Percentiles rank a stretch among this genome's conserved stretches.
Conservation (phyloP, 2,329 filamentous ascomycete species). For the Alternaria postmessia region DNA sequence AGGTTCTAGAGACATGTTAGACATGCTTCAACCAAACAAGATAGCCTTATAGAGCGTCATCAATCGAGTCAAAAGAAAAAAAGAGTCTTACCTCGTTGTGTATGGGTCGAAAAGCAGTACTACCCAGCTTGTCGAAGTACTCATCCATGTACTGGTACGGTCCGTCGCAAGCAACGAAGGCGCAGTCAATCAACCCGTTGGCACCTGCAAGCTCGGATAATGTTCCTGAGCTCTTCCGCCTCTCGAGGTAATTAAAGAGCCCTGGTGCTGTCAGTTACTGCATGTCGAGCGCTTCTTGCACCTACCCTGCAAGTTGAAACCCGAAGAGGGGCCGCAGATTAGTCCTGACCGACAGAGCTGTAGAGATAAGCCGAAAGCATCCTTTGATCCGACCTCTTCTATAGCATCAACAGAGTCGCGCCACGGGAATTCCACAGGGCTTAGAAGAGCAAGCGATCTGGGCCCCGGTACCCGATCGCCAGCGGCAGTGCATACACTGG, state of each 20-base stretch:
- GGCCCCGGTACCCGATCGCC: slow-evolving; percentile 68
- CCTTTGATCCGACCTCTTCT: slow-evolving; percentile 64
- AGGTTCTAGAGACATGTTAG: slow-evolving; percentile 24
- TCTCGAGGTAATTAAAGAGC: slow-evolving; percentile 24
- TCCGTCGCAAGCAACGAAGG: slow-evolving; percentile 68
- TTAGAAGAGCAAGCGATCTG: slow-evolving; percentile 60
- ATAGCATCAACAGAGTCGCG: slow-evolving; percentile 62
- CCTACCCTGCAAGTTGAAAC: slow-evolving; percentile 63
- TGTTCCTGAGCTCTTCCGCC: slow-evolving; percentile 21
- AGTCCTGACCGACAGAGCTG: slow-evolving; percentile 65
- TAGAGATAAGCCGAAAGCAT: slow-evolving; percentile 63
- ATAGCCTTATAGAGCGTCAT: neutral
- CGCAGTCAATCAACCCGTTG: slow-evolving; percentile 25
- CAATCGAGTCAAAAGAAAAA: neutral
- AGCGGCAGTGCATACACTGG: slow-evolving; percentile 65
- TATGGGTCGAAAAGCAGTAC: slow-evolving; percentile 35
- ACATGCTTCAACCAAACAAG: neutral
- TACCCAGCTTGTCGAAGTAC: slow-evolving; percentile 65
- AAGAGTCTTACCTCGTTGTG: slow-evolving; percentile 23
- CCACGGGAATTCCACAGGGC: slow-evolving; percentile 67
- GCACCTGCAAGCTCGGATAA: slow-evolving; percentile 17
- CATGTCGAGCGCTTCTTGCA: slow-evolving; percentile 10
- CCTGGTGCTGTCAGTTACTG: slow-evolving; percentile 16
- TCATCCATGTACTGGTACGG: slow-evolving; percentile 70
- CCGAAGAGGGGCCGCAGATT: slow-evolving; percentile 68